Conservation (phyloP, 106 monocot species). For the Ottelia alismoides region DNA sequence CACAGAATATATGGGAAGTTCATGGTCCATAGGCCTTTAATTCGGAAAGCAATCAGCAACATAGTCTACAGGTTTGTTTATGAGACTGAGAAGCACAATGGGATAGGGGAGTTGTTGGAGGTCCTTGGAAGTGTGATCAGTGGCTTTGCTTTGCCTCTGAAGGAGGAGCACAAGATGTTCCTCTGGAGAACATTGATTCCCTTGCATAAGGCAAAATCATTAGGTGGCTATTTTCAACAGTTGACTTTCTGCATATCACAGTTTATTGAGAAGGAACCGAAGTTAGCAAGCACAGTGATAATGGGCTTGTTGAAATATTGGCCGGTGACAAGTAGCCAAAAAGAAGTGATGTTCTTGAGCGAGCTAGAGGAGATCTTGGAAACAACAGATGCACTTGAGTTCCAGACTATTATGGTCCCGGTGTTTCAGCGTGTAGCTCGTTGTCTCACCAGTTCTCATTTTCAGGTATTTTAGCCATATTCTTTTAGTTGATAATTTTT, state of each 20-base stretch:
- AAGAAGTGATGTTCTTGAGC: constrained; percentile 15
- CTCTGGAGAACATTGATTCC: constrained; percentile 11
- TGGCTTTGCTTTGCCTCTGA: constrained; percentile 12
- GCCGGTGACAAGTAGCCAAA: constrained; percentile 14
- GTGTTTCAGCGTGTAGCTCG: constrained; percentile 3
- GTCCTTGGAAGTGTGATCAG: constrained; percentile 14
- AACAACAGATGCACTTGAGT: constrained; percentile 3
- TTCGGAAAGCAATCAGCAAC: constrained; percentile 10
- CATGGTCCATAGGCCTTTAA: constrained; percentile 12
- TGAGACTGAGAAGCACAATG: constrained; percentile 12
- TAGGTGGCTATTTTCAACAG: constrained; percentile 8
- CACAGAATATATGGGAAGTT: constrained; percentile 14
- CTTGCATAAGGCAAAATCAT: constrained; percentile 6
- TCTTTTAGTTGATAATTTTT: too few relatives aligned
- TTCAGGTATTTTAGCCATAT: too few relatives aligned
- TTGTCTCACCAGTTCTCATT: constrained; percentile 14
- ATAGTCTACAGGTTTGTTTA: constrained; percentile 9
- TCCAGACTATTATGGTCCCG: constrained; percentile 15
- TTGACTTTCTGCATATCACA: constrained; percentile 10
- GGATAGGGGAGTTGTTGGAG: constrained; percentile 10
- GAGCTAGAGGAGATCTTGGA: constrained; percentile 16
- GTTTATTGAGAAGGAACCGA: constrained; percentile 15
- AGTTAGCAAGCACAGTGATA: constrained; percentile 9
- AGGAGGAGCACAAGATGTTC: constrained; percentile 18
- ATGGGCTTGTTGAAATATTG: constrained; percentile 11